phyloP scores from a whole-genome alignment of 2,329 filamentous ascomycete species.

The Colletotrichum sp. region DNA sequence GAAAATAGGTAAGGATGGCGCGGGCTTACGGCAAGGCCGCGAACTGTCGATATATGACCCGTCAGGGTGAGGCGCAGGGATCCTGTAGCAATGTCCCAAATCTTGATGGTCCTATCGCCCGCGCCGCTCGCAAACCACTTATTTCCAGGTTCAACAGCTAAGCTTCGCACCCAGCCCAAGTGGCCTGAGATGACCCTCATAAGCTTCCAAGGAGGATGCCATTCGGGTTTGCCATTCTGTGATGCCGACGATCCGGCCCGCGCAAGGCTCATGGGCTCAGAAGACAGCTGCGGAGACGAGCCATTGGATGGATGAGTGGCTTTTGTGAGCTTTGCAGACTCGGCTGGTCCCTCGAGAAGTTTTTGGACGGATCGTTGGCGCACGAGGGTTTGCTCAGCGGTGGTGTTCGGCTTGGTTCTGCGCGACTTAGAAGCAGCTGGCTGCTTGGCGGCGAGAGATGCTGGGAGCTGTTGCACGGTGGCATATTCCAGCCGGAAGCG shows the following conservation, averaged over 20 bases:
- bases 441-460: slow-evolving; percentile 80
- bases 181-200: slow-evolving; percentile 98
- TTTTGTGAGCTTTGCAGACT: neutral
- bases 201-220: slow-evolving; percentile 98
- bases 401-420: slow-evolving; percentile 29
- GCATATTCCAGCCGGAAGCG: slow-evolving; percentile 78
- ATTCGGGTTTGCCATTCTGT: slow-evolving; percentile 75
- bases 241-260: slow-evolving; percentile 18
- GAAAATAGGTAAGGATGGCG: slow-evolving; percentile 97
- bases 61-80: slow-evolving; percentile 85
- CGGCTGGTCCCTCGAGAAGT: slow-evolving; percentile 36
- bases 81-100: slow-evolving; percentile 94
- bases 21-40: slow-evolving; percentile 89
- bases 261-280: slow-evolving; percentile 35
- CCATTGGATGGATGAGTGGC: neutral
- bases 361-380: slow-evolving; percentile 28
- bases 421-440: slow-evolving; percentile 50
- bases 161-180: slow-evolving; percentile 87
- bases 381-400: slow-evolving; percentile 57
- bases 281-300: neutral
- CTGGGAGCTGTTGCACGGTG: slow-evolving; percentile 77
- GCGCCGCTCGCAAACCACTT: slow-evolving; percentile 97
- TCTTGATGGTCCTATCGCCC: slow-evolving; percentile 96
- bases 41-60: slow-evolving; percentile 91
- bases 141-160: slow-evolving; percentile 95